Base-by-base conservation (phyloP, 2,329 filamentous ascomycete species). In the Tolypocladium sp. region DNA sequence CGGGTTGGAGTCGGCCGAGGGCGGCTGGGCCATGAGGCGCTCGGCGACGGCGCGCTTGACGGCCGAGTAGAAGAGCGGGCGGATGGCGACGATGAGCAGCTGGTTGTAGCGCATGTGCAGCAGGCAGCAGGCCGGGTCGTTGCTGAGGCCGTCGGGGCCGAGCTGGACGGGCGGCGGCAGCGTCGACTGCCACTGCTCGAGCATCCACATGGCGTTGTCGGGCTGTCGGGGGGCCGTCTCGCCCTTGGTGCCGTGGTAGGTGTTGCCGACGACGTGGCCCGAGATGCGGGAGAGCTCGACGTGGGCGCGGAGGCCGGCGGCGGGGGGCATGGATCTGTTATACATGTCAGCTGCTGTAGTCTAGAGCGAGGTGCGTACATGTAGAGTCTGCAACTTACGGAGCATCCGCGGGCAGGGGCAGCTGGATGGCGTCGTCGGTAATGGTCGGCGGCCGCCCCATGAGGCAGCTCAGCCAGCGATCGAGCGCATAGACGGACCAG, bases 401-500 rank as follows among this genome's bases (percentile, higher is more conserved):
- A 12, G 67, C 66, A 57, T 77, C 72, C 4, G 64, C 67, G 1
- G 79, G 79, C 5, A 75, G 63, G 2, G 71, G 67, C 2, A 82
- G 65, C 35, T 71, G 73, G 58, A 82, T 77, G 3, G 77, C 77
- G 41, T 81, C 77, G 49, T 81, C 77, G 40, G 72, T 70, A 15
- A 80, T 75, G 2, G 73, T 72, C 0, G 78, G 75, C 1, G 79
- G 78, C 17, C 79, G 73, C 6, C 80, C 79, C 71, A 80, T 78
- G 5, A 81, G 68, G 58, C 77, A 80, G 61, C 78, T 77, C 49
- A 81, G 62, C 68, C 70, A 81, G 53, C 78, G 72, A 62, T 82
- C 79, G 17, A 82, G 66, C n/a, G 78, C 72, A 59, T 80, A 82
- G 2, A 81, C 70, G 0, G 79, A 82, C 79, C 79, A 82, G 58